Percentiles rank a stretch among this genome's conserved stretches.
Evolutionary conservation across 2,329 filamentous ascomycete genomes (phyloP).

Genomic region (Zymoseptoria pseudotritici): DNA sequence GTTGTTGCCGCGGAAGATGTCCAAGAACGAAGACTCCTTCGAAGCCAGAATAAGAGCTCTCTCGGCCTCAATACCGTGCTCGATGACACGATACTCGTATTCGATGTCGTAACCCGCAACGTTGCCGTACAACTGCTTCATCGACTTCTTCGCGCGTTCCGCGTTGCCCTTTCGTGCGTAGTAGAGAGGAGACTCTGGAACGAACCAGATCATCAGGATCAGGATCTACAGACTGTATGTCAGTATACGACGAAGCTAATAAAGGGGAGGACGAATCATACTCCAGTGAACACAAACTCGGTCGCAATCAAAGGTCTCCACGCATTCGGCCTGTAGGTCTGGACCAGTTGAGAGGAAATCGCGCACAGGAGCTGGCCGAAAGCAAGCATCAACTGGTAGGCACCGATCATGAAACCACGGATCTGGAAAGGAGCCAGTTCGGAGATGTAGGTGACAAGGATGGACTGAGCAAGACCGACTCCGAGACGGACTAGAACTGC

Average conservation of each 20-base stretch:
- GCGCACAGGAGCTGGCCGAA: conserved; percentile 12
- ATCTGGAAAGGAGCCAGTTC: conserved; percentile 15
- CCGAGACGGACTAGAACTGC: conserved; percentile 13
- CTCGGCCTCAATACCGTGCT: conserved; percentile 13
- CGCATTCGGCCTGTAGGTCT: conserved; percentile 7
- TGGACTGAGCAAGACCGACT: conserved; percentile 13
- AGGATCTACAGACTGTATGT: conserved; percentile 4
- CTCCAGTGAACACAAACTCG: conserved; percentile 13
- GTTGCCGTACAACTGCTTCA: conserved; percentile 10
- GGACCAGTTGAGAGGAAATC: conserved; percentile 9
- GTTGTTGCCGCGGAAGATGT: conserved; percentile 12
- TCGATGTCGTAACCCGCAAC: conserved; percentile 11
- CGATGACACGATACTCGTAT: conserved; percentile 12
- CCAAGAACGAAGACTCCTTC: conserved; percentile 8
- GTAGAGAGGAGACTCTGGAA: conserved; percentile 12
- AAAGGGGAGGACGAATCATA: background rate
- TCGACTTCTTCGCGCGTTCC: conserved; percentile 8
- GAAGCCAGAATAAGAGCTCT: conserved; percentile 4
- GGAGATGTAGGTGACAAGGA: conserved; percentile 13
- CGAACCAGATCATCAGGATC: conserved; percentile 10
- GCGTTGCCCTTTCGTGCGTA: conserved; percentile 10
- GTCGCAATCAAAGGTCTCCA: conserved; percentile 13
- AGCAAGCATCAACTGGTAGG: conserved; percentile 12
- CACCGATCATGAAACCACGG: conserved; percentile 14
- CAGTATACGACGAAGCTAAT: background rate